A percentile compares a stretch with the other conserved stretches of the same genome.
Evolutionary conservation across 169 alveolate genomes (phyloP).

Genomic region (Toxoplasma gondii): DNA sequence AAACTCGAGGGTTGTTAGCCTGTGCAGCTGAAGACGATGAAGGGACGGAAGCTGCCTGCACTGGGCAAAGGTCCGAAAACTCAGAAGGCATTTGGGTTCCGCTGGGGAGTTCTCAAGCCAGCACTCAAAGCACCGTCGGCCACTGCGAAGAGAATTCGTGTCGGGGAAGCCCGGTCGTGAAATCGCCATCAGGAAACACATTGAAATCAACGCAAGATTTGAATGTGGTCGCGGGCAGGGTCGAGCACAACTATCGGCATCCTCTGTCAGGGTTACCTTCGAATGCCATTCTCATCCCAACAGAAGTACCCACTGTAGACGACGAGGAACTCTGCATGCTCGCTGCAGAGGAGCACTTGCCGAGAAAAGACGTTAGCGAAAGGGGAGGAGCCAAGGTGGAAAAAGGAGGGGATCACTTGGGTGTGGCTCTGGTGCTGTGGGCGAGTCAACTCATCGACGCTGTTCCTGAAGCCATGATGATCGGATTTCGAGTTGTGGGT

Average conservation of each 20-base stretch:
- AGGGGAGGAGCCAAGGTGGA: neutral
- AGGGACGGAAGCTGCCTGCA: neutral
- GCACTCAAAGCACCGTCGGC: no score
- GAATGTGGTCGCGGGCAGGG: no score
- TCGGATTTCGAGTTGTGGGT: slow-evolving; percentile 32
- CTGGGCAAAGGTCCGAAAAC: neutral
- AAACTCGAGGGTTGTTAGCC: neutral
- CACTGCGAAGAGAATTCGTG: no score
- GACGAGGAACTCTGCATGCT: slow-evolving; percentile 14
- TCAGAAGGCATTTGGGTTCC: no score
- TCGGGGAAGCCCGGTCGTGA: no score
- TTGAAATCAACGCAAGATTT: no score
- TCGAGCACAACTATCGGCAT: no score
- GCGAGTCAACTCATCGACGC: slow-evolving; percentile 31
- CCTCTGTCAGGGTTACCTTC: no score
- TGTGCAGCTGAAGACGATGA: neutral
- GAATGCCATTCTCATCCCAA: neutral
- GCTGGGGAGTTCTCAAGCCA: no score
- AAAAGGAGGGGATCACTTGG: neutral
- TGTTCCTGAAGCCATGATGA: slow-evolving; percentile 38
- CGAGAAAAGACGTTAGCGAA: neutral
- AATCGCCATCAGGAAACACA: no score
- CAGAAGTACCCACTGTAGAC: neutral
- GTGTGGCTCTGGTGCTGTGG: slow-evolving; percentile 33
- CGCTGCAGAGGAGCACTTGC: neutral